A percentile compares a stretch with the other conserved stretches of the same genome.
Evolutionary conservation across 2,329 filamentous ascomycete genomes (phyloP).

Genomic region (Ophiostoma ips): DNA sequence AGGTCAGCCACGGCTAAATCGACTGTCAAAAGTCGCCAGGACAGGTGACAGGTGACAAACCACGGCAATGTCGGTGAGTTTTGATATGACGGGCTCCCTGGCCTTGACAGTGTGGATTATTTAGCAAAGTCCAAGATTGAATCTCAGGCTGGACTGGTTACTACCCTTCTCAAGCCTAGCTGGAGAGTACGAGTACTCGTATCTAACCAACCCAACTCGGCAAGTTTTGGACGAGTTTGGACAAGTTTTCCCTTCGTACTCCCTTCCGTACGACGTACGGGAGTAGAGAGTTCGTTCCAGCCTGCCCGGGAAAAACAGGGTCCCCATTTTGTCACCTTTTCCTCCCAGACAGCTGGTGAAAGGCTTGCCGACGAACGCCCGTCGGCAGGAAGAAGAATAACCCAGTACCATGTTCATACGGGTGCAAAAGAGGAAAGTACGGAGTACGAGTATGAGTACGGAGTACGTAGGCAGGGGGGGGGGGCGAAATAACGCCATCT

Average conservation of each 20-base stretch:
- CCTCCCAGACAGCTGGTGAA: constrained; percentile 4
- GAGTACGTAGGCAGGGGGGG: neutral
- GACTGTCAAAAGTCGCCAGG: no score
- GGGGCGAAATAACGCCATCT: neutral
- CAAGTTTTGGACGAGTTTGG: neutral
- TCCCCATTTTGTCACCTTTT: neutral
- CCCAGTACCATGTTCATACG: neutral
- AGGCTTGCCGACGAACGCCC: neutral
- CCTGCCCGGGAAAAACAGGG: neutral
- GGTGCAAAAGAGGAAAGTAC: neutral
- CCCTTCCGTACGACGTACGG: no score
- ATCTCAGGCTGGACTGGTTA: no score
- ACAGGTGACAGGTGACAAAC: no score
- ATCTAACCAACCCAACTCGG: neutral
- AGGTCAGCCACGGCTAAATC: no score
- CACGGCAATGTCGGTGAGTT: no score
- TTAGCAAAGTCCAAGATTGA: neutral
- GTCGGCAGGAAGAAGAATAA: neutral
- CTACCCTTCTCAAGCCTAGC: no score
- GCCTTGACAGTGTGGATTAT: no score
- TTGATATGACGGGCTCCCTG: no score
- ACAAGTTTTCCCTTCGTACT: neutral
- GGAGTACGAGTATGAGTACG: no score
- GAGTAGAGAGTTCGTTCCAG: no score
- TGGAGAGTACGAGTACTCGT: no score